Base-by-base conservation (phyloP, 2,329 filamentous ascomycete species). In the Colletotrichum sp. region DNA sequence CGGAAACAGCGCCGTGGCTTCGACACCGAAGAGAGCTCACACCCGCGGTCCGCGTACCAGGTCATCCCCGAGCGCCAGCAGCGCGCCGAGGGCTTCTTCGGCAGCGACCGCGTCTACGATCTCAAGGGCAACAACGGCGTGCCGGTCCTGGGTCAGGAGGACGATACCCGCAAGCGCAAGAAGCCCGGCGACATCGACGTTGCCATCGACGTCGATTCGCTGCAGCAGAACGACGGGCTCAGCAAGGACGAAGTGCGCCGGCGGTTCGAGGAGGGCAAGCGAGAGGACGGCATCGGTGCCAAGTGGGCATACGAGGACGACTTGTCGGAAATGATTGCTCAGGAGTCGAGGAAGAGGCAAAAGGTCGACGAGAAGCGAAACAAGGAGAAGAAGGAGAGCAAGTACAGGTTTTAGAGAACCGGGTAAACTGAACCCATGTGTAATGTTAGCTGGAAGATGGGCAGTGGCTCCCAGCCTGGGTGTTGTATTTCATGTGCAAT, bases 111-210 rank as follows among this genome's bases (percentile, higher is more conserved):
- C 82, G 94, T 94, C 18, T 99, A 99, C 85, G 96, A 99, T 85
- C 90, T 99, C 77, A 93, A 92, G 72, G 83, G 83, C 48, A 88
- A 90, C 76, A 86, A 88, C 26, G 87, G 89, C 75, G 84, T 95
- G 76, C 94, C 95, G 1, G 91, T 98, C 4, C 91, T 99, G 6
- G 97, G 96, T 13, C 90, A 92, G 78, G 95, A 98, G 28, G 94
- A 96, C 75, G 92, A 96, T 72, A 89, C 85, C 28, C 89, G 95
- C 81, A 97, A 98, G 87, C 92, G 95, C 81, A 99, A 99, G 92
- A 98, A 98, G 90, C 96, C 95, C 6, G 97, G 96, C 55, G 97
- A 99, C 83, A 91, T 99, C 28, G 97, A 99, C 80, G 94, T 99
- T 32, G 95, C 96, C 28, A 92, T 99, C 78, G 96, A 99, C 81